Evolutionary conservation across 2,329 filamentous ascomycete genomes (phyloP).

Genomic region (Pyrenophora teres): DNA sequence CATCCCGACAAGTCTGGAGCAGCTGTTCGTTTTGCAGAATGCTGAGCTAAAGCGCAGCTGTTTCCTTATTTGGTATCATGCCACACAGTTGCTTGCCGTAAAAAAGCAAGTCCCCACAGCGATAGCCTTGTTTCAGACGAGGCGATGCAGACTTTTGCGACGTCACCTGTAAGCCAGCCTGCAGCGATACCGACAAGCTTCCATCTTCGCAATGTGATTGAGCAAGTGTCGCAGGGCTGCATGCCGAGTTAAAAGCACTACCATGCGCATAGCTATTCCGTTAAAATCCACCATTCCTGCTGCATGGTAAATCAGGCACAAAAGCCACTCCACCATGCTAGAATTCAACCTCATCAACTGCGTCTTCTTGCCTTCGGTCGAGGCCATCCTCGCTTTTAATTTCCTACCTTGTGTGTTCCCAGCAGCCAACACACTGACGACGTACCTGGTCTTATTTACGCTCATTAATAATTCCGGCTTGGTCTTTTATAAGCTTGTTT

Average conservation of each 20-base stretch:
- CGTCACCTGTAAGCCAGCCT: background rate
- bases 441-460: slow-evolving; percentile 23
- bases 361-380: slow-evolving; percentile 22
- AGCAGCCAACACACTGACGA: slow-evolving; percentile 14
- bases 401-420: slow-evolving; percentile 27
- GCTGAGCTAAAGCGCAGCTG: background rate
- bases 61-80: background rate
- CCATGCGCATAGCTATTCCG: too few species aligned
- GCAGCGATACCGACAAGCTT: too few species aligned
- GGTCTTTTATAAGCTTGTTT: slow-evolving; percentile 26
- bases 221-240: too few species aligned
- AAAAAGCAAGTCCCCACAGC: background rate
- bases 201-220: too few species aligned
- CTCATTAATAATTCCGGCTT: slow-evolving; percentile 23
- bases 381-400: slow-evolving; percentile 25
- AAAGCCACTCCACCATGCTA: slow-evolving; percentile 9
- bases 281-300: background rate
- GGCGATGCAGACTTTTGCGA: background rate
- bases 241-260: too few species aligned
- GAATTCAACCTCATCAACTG: slow-evolving; percentile 21
- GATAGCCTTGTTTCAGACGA: background rate
- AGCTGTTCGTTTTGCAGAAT: background rate
- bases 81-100: background rate
- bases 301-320: background rate
- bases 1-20: too few species aligned